Base-by-base conservation (phyloP, 805 yeast species). In the Nakazawaea sp. region DNA sequence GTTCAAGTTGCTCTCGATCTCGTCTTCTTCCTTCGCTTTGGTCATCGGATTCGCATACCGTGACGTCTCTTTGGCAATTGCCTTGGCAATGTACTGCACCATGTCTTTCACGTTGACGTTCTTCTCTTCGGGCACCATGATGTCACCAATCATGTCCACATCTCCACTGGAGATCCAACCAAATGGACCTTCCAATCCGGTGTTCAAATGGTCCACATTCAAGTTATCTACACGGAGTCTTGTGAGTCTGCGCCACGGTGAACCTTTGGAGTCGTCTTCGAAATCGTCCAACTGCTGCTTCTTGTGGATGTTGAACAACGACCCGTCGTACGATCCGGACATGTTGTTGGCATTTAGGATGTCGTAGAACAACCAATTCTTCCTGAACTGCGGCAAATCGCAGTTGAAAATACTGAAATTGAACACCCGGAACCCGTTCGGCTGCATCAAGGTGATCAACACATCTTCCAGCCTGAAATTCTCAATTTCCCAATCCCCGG, bases 111-210 rank as follows among this genome's bases (percentile, higher is more conserved):
- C 53, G 33, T 62, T 54, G 29, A 52, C 38, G 24, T 74, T 72
- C 29, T 68, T 66, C 36, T 75, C 78, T 32, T 75, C 73, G 0
- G 95, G 94, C 2, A 88, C 78, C 70, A 80, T 75, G 13, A 90
- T 76, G 52, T 92, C 97, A 6, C 96, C 97, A 45, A 86, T 63
- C 79, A 92, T 81, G 57, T 92, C 97, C 17, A 90, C 97, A 35
- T 78, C 78, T 11, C 99, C 98, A 43, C 75, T 71, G 5, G 86
- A 78, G 39, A 92, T 90, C 99, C 99, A 92, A 5, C 97, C 97
- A 58, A 92, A 87, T 10, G 97, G 96, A 0, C 99, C 98, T 38
- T 79, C 78, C 40, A 85, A 71, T 0, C 97, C 97, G 1, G 85
- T 75, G 53, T 92, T 92, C 41, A 92, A 61, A 58, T 92, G 97